Conservation (phyloP, 2,329 filamentous ascomycete genomes). For the Hymenoscyphus repandus region DNA sequence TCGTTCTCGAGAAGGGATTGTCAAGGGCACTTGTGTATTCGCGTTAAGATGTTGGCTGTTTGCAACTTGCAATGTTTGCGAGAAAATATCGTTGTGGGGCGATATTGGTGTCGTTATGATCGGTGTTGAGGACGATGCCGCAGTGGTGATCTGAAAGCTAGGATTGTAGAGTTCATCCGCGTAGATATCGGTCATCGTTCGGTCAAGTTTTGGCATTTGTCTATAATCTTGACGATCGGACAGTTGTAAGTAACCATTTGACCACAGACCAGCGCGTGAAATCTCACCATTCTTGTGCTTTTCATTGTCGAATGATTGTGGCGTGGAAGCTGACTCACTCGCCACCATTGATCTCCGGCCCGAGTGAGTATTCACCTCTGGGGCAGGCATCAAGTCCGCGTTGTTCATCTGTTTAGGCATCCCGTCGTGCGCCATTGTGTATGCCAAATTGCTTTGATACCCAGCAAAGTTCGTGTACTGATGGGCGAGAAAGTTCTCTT, state of each 20-base stretch:
- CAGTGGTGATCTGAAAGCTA: conserved; percentile 53
- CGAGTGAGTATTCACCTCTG: conserved; percentile 23
- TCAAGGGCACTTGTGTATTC: conserved; percentile 43
- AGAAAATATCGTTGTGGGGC: conserved; percentile 57
- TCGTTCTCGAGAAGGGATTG: conserved; percentile 51
- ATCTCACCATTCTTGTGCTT: conserved; percentile 52
- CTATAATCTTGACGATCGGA: conserved; percentile 41
- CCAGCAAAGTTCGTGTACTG: conserved; percentile 37
- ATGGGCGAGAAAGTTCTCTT: conserved; percentile 27
- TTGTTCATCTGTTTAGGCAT: conserved; percentile 21
- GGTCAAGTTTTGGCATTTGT: conserved; percentile 70
- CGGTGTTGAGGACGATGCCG: conserved; percentile 46
- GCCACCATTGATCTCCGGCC: conserved; percentile 45
- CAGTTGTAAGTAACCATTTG: conserved; percentile 64
- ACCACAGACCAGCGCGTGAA: conserved; percentile 38
- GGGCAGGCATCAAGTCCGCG: conserved; percentile 28
- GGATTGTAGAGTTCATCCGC: conserved; percentile 81
- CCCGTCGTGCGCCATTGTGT: conserved; percentile 25
- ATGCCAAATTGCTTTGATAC: conserved; percentile 25
- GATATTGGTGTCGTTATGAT: conserved; percentile 41
- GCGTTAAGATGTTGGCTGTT: conserved; percentile 68
- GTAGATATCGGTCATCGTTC: conserved; percentile 82
- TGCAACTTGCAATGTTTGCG: conserved; percentile 71
- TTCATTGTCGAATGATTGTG: conserved; percentile 47
- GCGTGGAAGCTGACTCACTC: conserved; percentile 57